phyloP scores from a whole-genome alignment of 805 yeast species.

The Nakazawaea ernobii region DNA sequence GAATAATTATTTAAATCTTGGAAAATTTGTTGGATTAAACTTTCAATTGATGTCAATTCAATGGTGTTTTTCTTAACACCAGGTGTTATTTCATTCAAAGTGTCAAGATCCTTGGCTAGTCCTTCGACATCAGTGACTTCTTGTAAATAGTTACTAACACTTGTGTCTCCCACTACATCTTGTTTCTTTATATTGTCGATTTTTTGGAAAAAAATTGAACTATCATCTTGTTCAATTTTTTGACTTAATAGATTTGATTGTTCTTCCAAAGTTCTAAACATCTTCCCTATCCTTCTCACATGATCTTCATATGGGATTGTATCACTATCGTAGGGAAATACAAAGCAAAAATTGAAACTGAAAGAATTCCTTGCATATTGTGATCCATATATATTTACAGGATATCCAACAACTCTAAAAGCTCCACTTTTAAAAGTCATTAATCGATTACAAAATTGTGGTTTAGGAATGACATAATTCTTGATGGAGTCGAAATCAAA shows the following conservation, averaged over 20 bases:
- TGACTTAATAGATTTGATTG: slow-evolving; percentile 72
- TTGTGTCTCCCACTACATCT: slow-evolving; percentile 4
- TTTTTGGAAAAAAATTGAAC: slow-evolving; percentile 34
- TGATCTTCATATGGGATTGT: slow-evolving; percentile 84
- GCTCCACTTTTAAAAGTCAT: slow-evolving; percentile 67
- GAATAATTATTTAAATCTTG: slow-evolving; percentile 94
- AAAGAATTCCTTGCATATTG: slow-evolving; percentile 87
- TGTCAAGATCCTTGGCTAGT: not conserved
- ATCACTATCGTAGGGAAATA: slow-evolving; percentile 77
- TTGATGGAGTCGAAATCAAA: slow-evolving; percentile 82
- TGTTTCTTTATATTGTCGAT: slow-evolving; percentile 5
- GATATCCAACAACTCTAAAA: slow-evolving; percentile 78
- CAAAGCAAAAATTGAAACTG: slow-evolving; percentile 89
- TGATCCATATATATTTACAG: slow-evolving; percentile 71
- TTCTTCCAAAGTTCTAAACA: slow-evolving; percentile 88
- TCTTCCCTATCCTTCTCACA: slow-evolving; percentile 74
- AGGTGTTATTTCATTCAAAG: slow-evolving; percentile 13
- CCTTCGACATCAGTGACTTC: slow-evolving; percentile 24
- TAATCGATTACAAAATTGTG: slow-evolving; percentile 78
- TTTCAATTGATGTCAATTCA: slow-evolving; percentile 50
- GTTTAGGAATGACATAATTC: slow-evolving; percentile 91
- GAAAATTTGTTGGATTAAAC: slow-evolving; percentile 80
- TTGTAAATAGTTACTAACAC: slow-evolving; percentile 20
- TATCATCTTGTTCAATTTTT: slow-evolving; percentile 35
- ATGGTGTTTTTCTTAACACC: slow-evolving; percentile 16